phyloP scores from a whole-genome alignment of 805 yeast species.

The Clavispora santaluciae region DNA sequence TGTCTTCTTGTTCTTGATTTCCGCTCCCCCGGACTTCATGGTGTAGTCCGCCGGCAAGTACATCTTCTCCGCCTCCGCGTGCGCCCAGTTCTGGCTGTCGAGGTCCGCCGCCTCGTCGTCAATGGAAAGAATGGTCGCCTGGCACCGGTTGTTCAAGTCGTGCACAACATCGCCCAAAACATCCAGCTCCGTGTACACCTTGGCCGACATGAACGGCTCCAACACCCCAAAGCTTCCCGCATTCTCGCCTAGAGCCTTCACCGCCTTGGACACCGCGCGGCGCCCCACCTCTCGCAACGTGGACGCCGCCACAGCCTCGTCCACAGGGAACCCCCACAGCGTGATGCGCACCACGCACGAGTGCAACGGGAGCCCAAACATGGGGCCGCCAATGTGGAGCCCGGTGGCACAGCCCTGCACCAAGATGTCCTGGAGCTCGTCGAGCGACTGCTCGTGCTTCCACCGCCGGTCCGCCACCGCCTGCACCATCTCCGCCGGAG shows the following conservation, averaged over 20 bases:
- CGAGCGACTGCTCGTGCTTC: constrained; percentile 44
- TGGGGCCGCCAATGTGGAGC: constrained; percentile 63
- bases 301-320: constrained; percentile 35
- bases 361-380: constrained; percentile 53
- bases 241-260: constrained; percentile 17
- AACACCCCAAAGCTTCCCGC: constrained; percentile 46
- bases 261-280: constrained; percentile 26
- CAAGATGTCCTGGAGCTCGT: constrained; percentile 49
- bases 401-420: constrained; percentile 57
- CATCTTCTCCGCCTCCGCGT: constrained; percentile 53
- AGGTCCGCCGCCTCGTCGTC: constrained; percentile 52
- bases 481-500: constrained; percentile 20
- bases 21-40: constrained; percentile 21
- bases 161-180: constrained; percentile 80
- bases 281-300: constrained; percentile 42
- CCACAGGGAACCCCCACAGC: constrained; percentile 51
- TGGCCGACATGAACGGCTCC: constrained; percentile 85
- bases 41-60: constrained; percentile 80
- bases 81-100: constrained; percentile 43
- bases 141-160: constrained; percentile 74
- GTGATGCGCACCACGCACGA: constrained; percentile 54
- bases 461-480: constrained; percentile 38
- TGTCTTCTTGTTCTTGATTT: constrained; percentile 43
- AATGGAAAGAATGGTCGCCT: constrained; percentile 67
- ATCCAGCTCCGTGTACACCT: constrained; percentile 60